Evolutionary conservation across 2,329 filamentous ascomycete genomes (phyloP).

Genomic region (Fusarium burgessii): DNA sequence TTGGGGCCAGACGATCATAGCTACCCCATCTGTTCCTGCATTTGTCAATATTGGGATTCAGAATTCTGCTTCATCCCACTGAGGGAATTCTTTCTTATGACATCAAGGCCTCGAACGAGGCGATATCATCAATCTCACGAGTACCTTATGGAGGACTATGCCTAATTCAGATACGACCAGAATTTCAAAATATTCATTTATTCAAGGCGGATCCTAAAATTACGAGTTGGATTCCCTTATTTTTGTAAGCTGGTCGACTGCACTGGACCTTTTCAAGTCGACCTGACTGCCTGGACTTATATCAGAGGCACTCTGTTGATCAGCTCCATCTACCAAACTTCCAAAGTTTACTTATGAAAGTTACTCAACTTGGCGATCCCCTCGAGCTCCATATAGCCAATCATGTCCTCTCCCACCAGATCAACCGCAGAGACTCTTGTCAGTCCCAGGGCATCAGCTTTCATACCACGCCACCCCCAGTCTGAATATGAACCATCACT

Average conservation of each 20-base stretch:
- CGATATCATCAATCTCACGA: background rate
- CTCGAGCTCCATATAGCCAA: background rate
- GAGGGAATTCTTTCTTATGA: background rate
- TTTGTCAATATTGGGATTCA: conserved; percentile 5
- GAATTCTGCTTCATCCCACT: background rate
- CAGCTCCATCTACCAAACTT: background rate
- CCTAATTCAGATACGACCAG: conserved; percentile 16
- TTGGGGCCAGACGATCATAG: conserved; percentile 13
- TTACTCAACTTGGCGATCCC: background rate
- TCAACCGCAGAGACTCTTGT: conserved; percentile 15
- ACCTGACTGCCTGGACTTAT: background rate
- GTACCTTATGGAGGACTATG: conserved; percentile 22
- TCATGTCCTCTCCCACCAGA: conserved; percentile 21
- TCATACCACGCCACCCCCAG: conserved; percentile 29
- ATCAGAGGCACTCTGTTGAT: background rate
- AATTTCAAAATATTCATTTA: conserved; percentile 6
- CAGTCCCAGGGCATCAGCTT: conserved; percentile 23
- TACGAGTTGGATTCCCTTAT: background rate
- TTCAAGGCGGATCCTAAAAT: conserved; percentile 3
- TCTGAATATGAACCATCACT: conserved; percentile 44
- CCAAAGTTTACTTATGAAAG: background rate
- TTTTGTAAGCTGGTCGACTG: background rate
- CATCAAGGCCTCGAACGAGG: background rate
- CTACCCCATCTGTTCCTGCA: conserved; percentile 26
- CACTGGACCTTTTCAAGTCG: background rate